Evolutionary conservation across 495 filamentous ascomycete genomes (phyloP), one percentile per base, ranked within the genome.

Genomic region (Xylaria flabelliformis): DNA sequence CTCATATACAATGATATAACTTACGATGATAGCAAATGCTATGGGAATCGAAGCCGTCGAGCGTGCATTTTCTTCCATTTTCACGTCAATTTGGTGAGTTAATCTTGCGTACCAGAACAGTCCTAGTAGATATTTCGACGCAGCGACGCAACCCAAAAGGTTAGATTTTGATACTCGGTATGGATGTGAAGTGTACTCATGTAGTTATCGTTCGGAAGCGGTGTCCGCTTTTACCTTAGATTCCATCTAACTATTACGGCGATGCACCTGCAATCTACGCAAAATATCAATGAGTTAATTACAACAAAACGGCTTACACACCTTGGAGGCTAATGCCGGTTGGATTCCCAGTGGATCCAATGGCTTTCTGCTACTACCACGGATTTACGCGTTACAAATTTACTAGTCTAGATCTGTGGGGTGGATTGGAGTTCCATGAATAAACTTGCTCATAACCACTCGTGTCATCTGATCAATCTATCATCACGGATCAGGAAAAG

Each of bases 391-490:
- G 15, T 19, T 17, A 5, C 15, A 48, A 48, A 5, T 48, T 17
- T 48, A 19, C 21, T 42, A 42, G 10, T 42, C 39, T 42, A 48
- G 44, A 4, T 48, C 4, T 48, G 44, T 21, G 55, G 55, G 55
- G 29, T 34, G 32, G 26, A 19, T 58, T 58, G 55, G 26, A 17
- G 55, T 51, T 17, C 44, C 44, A 26, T 12, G 26, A 58, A 26
- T 29, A 58, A 58, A 58, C 55, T 58, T 58, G 55, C 55, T 58
- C 55, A 58, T 29, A 58, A 58, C 12, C 6, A 34, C 55, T 58
- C 55, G 13, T 34, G 12, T 58, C 55, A 34, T 58, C 24, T 58
- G 55, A 58, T 34, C 12, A 58, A 15, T 19, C 10, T 32, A 34
- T 58, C 24, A 34, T 15, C 19, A 17, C 29, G 9, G 32, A 58